Evolutionary conservation across 2,329 filamentous ascomycete genomes (phyloP), one percentile per base, ranked within the genome.

Genomic region (Acrocalymma vagum): DNA sequence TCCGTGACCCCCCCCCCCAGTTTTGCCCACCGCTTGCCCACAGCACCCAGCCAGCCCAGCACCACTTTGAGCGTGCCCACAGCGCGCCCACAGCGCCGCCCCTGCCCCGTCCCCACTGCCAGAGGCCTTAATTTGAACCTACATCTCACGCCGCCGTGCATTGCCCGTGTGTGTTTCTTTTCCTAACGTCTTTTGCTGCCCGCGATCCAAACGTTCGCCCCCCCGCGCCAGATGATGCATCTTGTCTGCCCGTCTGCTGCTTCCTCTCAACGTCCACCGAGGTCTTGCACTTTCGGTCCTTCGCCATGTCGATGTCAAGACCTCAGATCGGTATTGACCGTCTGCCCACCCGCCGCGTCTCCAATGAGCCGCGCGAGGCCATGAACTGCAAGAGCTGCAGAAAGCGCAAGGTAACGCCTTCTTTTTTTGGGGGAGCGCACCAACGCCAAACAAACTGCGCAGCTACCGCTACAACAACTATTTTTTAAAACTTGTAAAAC

Each of bases 311-410:
- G 65, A 86, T 90, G 79, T 83, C 87, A 51, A 82, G 88, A 60
- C 86, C 87, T 18, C 86, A 89, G 74, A 85, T 92, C 61, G 86
- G 87, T 66, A 93, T 93, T 69, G 87, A 92, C 72, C 83, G 88
- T 48, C 75, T 93, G 53, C 86, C 87, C 17, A 79, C 85, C 38
- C 83, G 86, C 50, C 84, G 87, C 27, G 77, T 83, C 71, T 84
- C 80, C 70, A 86, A 83, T 59, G 88, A 94, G 68, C 88, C 88
- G 26, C 84, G 88, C 60, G 90, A 95, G 76, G 88, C 88, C 22
- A 95, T 95, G 90, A 95, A 95, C 70, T 95, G 90, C 83, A 95
- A 95, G 72, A 94, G 89, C 41, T 95, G 90, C 76, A 83, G 90
- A 57, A 95, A 95, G 73, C 81, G 90, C 74, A 95, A 95, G 86